phyloP scores from a whole-genome alignment of 768 basidiomycete genomes.

The Daedaleopsis nitida region DNA sequence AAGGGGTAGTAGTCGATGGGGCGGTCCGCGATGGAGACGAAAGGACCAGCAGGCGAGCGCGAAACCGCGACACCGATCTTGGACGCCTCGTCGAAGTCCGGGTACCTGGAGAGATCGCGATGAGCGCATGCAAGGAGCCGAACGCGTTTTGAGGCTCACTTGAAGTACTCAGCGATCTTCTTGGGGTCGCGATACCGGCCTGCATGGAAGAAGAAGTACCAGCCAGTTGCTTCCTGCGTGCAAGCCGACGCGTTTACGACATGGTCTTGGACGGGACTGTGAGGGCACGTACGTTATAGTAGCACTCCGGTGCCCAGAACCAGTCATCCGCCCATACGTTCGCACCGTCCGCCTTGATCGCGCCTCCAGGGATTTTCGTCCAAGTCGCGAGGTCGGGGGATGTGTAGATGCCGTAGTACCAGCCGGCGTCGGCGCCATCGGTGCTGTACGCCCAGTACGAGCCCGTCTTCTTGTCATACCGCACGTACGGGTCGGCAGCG shows the following conservation, averaged over 20 bases:
- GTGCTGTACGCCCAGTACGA: conserved; percentile 9
- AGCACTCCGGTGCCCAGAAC: conserved; percentile 10
- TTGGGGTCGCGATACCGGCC: conserved; percentile 1
- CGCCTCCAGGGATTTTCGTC: conserved; percentile 4
- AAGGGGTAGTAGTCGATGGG: conserved; percentile 10
- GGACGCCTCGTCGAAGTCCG: conserved; percentile 5
- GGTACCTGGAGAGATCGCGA: neutral
- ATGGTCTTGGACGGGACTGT: neutral
- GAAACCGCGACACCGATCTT: conserved; percentile 8
- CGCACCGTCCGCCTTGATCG: conserved; percentile 4
- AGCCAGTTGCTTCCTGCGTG: conserved; percentile 1
- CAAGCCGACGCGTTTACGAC: neutral
- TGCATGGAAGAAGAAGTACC: conserved; percentile 7
- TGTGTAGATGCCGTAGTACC: conserved; percentile 10
- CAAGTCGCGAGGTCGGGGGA: conserved; percentile 7
- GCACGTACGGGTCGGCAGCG: conserved; percentile 6
- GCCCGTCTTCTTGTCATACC: conserved; percentile 2
- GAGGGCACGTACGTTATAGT: neutral
- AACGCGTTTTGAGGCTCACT: neutral
- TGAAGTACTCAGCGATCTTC: conserved; percentile 5
- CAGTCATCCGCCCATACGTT: conserved; percentile 8
- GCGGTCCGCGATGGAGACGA: conserved; percentile 4
- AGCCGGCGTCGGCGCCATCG: conserved; percentile 6
- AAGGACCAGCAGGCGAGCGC: conserved; percentile 1
- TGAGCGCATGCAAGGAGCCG: neutral